Conservation (phyloP, 176 grass and related monocot species). For the Pharus latifolius region DNA sequence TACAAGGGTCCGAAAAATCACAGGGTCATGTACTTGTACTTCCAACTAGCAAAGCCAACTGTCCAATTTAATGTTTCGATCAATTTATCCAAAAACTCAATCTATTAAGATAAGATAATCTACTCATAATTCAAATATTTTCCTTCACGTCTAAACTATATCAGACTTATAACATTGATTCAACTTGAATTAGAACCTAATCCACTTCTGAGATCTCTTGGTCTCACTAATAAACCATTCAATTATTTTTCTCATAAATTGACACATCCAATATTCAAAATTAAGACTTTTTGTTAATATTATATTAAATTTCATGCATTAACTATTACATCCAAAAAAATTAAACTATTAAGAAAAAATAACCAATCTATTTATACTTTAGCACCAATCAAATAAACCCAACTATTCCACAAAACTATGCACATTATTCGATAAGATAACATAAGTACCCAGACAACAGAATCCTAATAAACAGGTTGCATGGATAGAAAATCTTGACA, state of each 20-base stretch:
- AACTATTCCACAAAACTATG: background rate
- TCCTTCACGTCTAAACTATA: too few species aligned
- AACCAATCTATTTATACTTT: background rate
- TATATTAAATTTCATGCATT: too few species aligned
- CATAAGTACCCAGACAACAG: background rate
- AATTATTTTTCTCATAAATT: too few species aligned
- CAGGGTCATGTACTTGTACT: background rate
- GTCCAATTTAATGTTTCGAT: too few species aligned
- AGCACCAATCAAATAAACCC: background rate
- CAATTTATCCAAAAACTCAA: too few species aligned
- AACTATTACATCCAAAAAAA: background rate
- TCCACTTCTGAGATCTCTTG: too few species aligned
- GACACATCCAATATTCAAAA: too few species aligned
- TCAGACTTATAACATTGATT: too few species aligned
- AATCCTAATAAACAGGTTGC: background rate
- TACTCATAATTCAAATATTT: background rate
- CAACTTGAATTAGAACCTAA: too few species aligned
- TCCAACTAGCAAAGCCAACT: background rate
- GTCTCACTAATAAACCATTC: too few species aligned
- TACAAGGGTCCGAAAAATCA: background rate
- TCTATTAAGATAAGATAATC: background rate
- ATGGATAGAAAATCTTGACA: slow-evolving; percentile 1
- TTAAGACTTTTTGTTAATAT: too few species aligned
- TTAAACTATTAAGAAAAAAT: background rate
- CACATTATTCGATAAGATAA: background rate